These are phyloP conservation scores for Turnera subulata DNA, from an alignment of 345 rosid genomes.

Conservation along the genomic window DNA sequence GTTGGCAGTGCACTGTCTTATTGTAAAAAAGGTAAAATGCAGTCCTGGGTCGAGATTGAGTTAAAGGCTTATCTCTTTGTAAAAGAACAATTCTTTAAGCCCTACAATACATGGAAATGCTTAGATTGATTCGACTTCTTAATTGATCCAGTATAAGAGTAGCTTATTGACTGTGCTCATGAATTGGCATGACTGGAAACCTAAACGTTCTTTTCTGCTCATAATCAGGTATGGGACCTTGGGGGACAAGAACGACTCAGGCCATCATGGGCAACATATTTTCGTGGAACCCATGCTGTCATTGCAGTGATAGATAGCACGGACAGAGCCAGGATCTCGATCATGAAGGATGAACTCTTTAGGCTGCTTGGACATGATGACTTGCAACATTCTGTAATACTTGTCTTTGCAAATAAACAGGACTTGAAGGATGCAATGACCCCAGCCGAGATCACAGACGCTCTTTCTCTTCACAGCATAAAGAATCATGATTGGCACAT, in stretches of 20 bases:
- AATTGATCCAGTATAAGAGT: no score
- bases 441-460: conserved; percentile 80
- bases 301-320: conserved; percentile 90
- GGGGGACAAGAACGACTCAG: conserved; percentile 96
- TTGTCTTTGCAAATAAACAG: conserved; percentile 87
- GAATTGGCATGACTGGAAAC: no score
- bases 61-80: no score
- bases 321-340: conserved; percentile 80
- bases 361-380: conserved; percentile 81
- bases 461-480: conserved; percentile 85
- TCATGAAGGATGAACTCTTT: conserved; percentile 83
- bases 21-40: no score
- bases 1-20: no score
- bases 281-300: conserved; percentile 86
- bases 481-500: conserved; percentile 98
- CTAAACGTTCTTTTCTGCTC: not conserved
- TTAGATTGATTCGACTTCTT: no score
- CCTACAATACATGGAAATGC: no score
- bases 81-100: no score
- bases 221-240: conserved; percentile 81
- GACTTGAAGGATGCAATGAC: conserved; percentile 93
- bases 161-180: no score
- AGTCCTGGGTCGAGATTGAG: no score
- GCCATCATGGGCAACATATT: conserved; percentile 94
- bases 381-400: conserved; percentile 65